These are phyloP conservation scores for Castanea sativa DNA, from an alignment of 306 rosid species.

Conservation along the genomic window DNA sequence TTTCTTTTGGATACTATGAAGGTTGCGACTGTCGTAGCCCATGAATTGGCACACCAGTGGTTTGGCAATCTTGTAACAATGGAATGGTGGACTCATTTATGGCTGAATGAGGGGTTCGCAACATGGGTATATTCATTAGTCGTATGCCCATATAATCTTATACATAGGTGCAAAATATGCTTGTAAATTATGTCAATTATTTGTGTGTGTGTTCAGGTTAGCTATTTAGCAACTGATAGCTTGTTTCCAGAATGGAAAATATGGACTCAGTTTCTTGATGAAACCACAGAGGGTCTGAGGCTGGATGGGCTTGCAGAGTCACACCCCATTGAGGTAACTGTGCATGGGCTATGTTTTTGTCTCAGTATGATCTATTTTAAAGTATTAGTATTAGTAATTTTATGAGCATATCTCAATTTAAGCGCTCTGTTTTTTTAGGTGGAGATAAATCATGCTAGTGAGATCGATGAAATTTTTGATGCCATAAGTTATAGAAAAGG, in stretches of 20 bases:
- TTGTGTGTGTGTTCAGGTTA: constrained; percentile 55
- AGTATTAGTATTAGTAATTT: constrained; percentile 4
- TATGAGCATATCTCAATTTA: neutral
- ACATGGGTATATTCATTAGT: constrained; percentile 72
- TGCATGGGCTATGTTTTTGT: neutral
- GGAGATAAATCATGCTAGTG: constrained; percentile 83
- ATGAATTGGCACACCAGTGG: constrained; percentile 98
- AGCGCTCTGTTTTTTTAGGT: constrained; percentile 54
- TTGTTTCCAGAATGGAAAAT: constrained; percentile 91
- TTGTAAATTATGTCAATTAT: neutral
- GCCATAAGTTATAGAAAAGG: constrained; percentile 90
- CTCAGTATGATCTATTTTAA: neutral
- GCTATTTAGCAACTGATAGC: constrained; percentile 86
- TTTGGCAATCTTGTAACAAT: constrained; percentile 96
- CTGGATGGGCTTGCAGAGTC: constrained; percentile 92
- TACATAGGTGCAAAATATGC: constrained; percentile 1
- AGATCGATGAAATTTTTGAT: constrained; percentile 93
- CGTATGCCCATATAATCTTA: neutral
- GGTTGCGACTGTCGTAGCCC: constrained; percentile 93
- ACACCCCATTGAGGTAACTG: constrained; percentile 88
- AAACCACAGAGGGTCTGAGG: constrained; percentile 64
- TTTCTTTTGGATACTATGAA: constrained; percentile 33
- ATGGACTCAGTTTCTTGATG: constrained; percentile 95
- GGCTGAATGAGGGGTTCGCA: constrained; percentile 98
- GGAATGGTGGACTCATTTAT: constrained; percentile 99